These are phyloP conservation scores for Funneliformis mosseae DNA, from an alignment of 192 early-diverging fungal genomes.

Conservation along the genomic window DNA sequence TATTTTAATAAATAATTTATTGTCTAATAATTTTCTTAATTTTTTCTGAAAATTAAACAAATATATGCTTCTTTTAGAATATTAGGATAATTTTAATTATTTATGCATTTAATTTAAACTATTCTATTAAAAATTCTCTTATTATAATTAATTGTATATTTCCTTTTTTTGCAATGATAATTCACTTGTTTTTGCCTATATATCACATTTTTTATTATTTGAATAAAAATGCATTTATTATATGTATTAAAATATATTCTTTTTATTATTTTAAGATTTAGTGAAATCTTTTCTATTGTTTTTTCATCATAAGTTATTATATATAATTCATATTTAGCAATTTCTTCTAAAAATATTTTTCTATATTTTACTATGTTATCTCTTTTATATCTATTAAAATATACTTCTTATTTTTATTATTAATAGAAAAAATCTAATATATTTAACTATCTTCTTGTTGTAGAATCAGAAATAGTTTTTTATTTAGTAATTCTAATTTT, in stretches of 20 bases:
- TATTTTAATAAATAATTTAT: conserved; percentile 5
- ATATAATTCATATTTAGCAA: not conserved
- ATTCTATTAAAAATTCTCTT: conserved; percentile 1
- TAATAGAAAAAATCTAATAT: not conserved
- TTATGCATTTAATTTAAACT: not conserved
- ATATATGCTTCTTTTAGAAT: not conserved
- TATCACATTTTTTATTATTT: not conserved
- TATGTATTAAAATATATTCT: conserved; percentile 10
- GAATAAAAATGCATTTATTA: conserved; percentile 1
- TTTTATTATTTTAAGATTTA: not conserved
- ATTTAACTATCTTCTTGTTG: not conserved
- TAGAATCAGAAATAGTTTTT: not conserved
- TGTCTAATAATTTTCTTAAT: conserved; percentile 21
- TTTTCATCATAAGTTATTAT: conserved; percentile 9
- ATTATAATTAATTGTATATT: conserved; percentile 9
- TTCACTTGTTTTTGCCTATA: not conserved
- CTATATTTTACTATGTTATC: not conserved
- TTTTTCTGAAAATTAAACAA: not conserved
- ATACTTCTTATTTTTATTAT: not conserved
- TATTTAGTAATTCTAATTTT: not conserved
- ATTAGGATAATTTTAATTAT: not conserved
- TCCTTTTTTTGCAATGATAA: conserved; percentile 10
- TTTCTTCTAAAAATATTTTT: conserved; percentile 3
- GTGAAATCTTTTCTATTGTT: conserved; percentile 1
- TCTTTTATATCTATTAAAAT: conserved; percentile 11